Conservation (phyloP, 805 yeast species). For the Ogataea pignaliae region DNA sequence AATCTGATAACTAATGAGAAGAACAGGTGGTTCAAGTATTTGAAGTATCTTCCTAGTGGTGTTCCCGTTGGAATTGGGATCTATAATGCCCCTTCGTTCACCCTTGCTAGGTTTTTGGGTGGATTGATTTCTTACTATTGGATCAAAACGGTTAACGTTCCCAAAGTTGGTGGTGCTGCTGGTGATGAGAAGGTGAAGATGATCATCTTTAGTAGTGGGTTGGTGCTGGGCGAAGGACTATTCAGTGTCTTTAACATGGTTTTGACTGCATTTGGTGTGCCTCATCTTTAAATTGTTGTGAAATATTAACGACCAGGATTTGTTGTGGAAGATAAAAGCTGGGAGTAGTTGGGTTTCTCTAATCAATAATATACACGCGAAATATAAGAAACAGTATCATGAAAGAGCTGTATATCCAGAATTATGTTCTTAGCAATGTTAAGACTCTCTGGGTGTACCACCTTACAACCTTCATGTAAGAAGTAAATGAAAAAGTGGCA, state of each 20-base stretch:
- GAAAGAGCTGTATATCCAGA: too few relatives aligned
- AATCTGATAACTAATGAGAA: slow-evolving; percentile 40
- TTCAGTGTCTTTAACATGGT: slow-evolving; percentile 80
- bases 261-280: slow-evolving; percentile 63
- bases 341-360: background rate
- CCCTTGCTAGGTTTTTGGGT: slow-evolving; percentile 88
- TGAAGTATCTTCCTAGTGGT: slow-evolving; percentile 78
- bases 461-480: too few relatives aligned
- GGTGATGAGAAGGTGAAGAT: slow-evolving; percentile 56
- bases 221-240: slow-evolving; percentile 91
- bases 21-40: slow-evolving; percentile 28
- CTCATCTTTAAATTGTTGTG: slow-evolving; percentile 47
- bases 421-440: too few relatives aligned
- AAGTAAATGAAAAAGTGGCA: too few relatives aligned
- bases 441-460: too few relatives aligned
- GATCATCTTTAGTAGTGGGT: slow-evolving; percentile 87
- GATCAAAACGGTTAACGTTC: slow-evolving; percentile 33
- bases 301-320: too few relatives aligned
- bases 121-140: slow-evolving; percentile 66
- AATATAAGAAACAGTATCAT: too few relatives aligned
- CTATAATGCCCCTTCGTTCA: slow-evolving; percentile 89
- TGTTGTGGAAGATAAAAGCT: too few relatives aligned
- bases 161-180: background rate
- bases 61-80: slow-evolving; percentile 97
- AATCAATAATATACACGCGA: too few relatives aligned